Evolutionary conservation across 2,329 filamentous ascomycete genomes (phyloP), one percentile per base, ranked within the genome.

Genomic region (Polychaeton citri): DNA sequence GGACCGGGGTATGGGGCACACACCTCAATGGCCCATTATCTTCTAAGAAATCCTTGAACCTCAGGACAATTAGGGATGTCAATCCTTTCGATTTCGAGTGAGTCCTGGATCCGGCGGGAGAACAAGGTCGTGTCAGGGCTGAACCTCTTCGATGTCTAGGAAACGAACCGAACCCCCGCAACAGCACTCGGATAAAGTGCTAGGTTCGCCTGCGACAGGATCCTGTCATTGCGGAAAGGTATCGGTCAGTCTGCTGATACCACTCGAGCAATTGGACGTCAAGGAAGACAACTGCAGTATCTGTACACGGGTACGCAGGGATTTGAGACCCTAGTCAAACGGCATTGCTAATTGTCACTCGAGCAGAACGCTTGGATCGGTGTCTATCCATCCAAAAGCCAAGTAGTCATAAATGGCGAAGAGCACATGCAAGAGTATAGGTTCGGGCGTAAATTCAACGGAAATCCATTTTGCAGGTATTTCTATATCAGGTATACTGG

Each of bases 261-360:
- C 35, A 5, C 28, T 32, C 7, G 16, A 21, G 12, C 20, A 32
- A 16, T 20, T 37, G 9, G 35, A 32, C 6, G n/a, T 37, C 35
- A 31, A 32, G 15, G 35, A 37, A 37, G 35, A 37, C 30, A 33
- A 37, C 19, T 37, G 35, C 19, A 37, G 35, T 12, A 37, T 37
- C 18, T 37, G 35, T 19, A 32, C 35, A 19, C 26, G 35, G 17
- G 35, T 32, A n/a, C 9, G 35, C 24, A 16, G 13, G 13, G 12
- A 6, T 31, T 32, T 4, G 10, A 10, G 13, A 18, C 16, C n/a
- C 10, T 12, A 12, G 24, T 4, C 24, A 3, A 28, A 10, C 24
- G 24, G 12, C 24, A 7, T 28, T 28, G 24, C 24, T 28, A 28
- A 28, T 7, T 7, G 24, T 12, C 24, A 4, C 7, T 28, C 24